Percentiles rank a stretch among this genome's conserved stretches.
Evolutionary conservation across 2,329 filamentous ascomycete genomes (phyloP).

Genomic region (Fusarium papillatum): DNA sequence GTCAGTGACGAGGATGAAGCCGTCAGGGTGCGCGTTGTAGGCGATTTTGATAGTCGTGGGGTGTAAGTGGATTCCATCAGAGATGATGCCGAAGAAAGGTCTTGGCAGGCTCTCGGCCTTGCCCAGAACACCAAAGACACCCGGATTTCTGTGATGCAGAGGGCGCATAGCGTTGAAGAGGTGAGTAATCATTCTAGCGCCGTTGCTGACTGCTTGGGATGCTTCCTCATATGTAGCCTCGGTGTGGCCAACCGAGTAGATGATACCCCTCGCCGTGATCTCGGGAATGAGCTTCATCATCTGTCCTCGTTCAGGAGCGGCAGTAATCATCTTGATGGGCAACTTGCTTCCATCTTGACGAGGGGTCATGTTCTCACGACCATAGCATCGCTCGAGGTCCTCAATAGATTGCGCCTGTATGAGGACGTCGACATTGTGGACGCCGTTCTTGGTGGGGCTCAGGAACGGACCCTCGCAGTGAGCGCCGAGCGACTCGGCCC

Average conservation of each 20-base stretch:
- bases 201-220: slow-evolving; percentile 76
- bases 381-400: slow-evolving; percentile 81
- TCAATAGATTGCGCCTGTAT: slow-evolving; percentile 72
- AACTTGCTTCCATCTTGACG: slow-evolving; percentile 50
- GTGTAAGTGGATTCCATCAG: slow-evolving; percentile 92
- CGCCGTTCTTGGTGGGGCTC: slow-evolving; percentile 85
- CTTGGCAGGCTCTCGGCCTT: slow-evolving; percentile 68
- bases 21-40: slow-evolving; percentile 86
- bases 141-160: slow-evolving; percentile 91
- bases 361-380: slow-evolving; percentile 73
- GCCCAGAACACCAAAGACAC: slow-evolving; percentile 89
- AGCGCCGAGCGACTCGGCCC: slow-evolving; percentile 89
- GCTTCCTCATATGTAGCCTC: slow-evolving; percentile 90
- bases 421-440: slow-evolving; percentile 83
- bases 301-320: slow-evolving; percentile 83
- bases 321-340: slow-evolving; percentile 84
- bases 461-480: slow-evolving; percentile 95
- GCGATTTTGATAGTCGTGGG: slow-evolving; percentile 92
- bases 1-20: slow-evolving; percentile 91
- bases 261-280: slow-evolving; percentile 75
- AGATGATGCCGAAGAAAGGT: slow-evolving; percentile 91
- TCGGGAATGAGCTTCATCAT: slow-evolving; percentile 79
- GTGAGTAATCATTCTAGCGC: slow-evolving; percentile 92
- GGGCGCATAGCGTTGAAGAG: slow-evolving; percentile 96
- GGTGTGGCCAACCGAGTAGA: slow-evolving; percentile 87